These are phyloP conservation scores for Blastocystis sp. DNA, from an alignment of 352 stramenopile species.

Conservation along the genomic window DNA sequence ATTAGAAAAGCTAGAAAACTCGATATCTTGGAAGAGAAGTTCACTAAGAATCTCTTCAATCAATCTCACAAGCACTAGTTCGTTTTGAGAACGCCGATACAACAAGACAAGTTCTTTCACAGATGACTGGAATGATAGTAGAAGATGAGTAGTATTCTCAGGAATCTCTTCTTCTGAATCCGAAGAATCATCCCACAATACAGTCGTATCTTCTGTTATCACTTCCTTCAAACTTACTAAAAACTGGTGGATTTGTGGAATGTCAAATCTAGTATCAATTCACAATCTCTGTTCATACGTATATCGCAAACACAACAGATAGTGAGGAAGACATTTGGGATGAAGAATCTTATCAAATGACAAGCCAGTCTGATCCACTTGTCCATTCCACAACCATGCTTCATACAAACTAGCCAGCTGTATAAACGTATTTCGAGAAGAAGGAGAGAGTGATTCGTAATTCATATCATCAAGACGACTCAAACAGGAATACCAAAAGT, in stretches of 20 bases:
- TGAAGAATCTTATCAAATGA: background rate
- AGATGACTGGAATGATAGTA: background rate
- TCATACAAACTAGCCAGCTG: background rate
- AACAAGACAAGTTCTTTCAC: conserved; percentile 21
- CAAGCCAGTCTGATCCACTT: background rate
- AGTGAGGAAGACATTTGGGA: background rate
- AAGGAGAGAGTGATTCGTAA: background rate
- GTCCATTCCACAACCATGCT: background rate
- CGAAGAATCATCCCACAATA: background rate
- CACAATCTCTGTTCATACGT: too few species aligned
- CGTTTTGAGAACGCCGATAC: background rate
- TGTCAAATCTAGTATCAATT: too few species aligned
- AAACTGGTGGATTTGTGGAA: background rate
- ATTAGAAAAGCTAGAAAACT: background rate
- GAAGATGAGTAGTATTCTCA: background rate
- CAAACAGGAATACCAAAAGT: background rate
- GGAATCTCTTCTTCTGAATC: background rate
- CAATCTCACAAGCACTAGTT: background rate
- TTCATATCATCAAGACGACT: background rate
- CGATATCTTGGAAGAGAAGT: background rate
- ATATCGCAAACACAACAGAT: background rate
- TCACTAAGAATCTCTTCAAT: background rate
- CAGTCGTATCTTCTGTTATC: background rate
- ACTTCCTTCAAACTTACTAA: background rate
- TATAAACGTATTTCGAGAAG: background rate